These are phyloP conservation scores for Phanerodontia chrysosporium DNA, from an alignment of 768 basidiomycete genomes.

Conservation along the genomic window DNA sequence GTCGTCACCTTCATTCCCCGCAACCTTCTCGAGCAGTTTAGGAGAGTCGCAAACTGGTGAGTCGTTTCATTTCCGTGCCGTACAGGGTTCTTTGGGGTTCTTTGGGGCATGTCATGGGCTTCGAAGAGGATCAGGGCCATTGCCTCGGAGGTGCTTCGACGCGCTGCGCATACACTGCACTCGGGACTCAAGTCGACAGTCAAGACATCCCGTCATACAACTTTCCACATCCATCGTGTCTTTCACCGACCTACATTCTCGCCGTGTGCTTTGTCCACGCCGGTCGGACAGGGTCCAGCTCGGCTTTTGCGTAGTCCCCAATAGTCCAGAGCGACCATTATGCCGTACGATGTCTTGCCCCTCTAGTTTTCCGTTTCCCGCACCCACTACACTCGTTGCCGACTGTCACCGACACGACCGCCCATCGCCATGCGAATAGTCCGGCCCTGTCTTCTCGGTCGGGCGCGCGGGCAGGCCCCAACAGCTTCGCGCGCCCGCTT, in stretches of 20 bases:
- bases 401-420: neutral
- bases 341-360: no score
- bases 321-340: no score
- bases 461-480: no score
- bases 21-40: conserved; percentile 87
- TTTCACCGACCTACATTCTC: no score
- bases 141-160: neutral
- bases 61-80: conserved; percentile 25
- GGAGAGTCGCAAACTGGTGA: conserved; percentile 87
- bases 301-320: no score
- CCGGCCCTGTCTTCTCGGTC: neutral
- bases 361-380: neutral
- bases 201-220: neutral
- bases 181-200: neutral
- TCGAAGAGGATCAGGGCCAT: neutral
- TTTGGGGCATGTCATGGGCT: neutral
- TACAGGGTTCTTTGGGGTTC: neutral
- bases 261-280: no score
- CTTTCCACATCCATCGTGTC: no score
- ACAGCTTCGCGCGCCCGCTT: no score
- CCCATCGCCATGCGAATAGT: neutral
- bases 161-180: neutral
- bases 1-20: conserved; percentile 83
- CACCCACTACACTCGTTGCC: neutral
- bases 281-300: no score